Evolutionary conservation across 495 filamentous ascomycete species (phyloP).

Genomic region (Hypomontagnella submonticulosa): DNA sequence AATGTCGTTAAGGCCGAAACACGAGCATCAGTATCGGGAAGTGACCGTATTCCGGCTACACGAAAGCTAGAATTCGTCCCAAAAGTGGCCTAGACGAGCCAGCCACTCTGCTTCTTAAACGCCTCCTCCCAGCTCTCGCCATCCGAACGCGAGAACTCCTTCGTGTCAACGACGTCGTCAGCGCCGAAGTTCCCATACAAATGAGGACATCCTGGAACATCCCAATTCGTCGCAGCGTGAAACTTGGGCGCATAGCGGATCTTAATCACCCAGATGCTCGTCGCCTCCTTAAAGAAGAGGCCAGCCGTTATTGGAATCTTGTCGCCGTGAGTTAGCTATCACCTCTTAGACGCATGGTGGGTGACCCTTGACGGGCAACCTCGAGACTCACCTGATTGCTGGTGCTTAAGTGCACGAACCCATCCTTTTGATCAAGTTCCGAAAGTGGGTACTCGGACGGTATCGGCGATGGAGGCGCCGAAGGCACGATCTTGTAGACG

Average conservation of each 20-base stretch:
- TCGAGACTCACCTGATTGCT: slow-evolving; percentile 54
- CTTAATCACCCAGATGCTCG: slow-evolving; percentile 58
- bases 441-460: slow-evolving; percentile 60
- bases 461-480: slow-evolving; percentile 59
- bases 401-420: slow-evolving; percentile 64
- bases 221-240: slow-evolving; percentile 57
- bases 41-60: too few relatives aligned
- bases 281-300: slow-evolving; percentile 56
- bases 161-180: slow-evolving; percentile 49
- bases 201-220: slow-evolving; percentile 58
- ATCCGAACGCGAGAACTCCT: slow-evolving; percentile 46
- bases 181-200: slow-evolving; percentile 61
- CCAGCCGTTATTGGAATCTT: slow-evolving; percentile 61
- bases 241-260: slow-evolving; percentile 51
- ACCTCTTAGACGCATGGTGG: not conserved
- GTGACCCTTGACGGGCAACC: too few relatives aligned
- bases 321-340: not conserved
- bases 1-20: too few relatives aligned
- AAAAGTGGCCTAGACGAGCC: slow-evolving; percentile 19
- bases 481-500: slow-evolving; percentile 63
- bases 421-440: slow-evolving; percentile 61
- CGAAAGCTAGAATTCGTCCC: too few relatives aligned
- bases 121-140: slow-evolving; percentile 53
- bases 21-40: too few relatives aligned
- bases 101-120: slow-evolving; percentile 41